A percentile compares a stretch with the other conserved stretches of the same genome.
Evolutionary conservation across 257 asterid species (phyloP).

Genomic region (Plantago ovata): DNA sequence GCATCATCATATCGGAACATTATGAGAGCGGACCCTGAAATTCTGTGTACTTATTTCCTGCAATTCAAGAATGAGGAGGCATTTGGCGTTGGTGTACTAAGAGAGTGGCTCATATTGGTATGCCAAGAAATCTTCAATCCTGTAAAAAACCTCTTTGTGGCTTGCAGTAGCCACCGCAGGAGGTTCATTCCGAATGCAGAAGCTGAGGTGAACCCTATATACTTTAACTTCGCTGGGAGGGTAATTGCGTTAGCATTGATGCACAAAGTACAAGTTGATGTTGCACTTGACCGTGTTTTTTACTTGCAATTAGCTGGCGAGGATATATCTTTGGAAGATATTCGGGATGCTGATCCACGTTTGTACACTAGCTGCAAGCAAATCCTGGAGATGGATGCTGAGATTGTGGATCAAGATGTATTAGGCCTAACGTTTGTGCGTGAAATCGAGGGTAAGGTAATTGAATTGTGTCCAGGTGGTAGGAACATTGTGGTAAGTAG

Average conservation of each 20-base stretch:
- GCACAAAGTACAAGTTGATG: slow-evolving; percentile 83
- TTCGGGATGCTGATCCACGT: slow-evolving; percentile 76
- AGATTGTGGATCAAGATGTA: slow-evolving; percentile 68
- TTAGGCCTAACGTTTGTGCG: slow-evolving; percentile 73
- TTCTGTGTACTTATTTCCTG: slow-evolving; percentile 71
- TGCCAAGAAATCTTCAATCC: slow-evolving; percentile 87
- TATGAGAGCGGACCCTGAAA: slow-evolving; percentile 45
- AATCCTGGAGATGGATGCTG: slow-evolving; percentile 84
- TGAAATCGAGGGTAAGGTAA: slow-evolving; percentile 66
- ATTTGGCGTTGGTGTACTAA: slow-evolving; percentile 84
- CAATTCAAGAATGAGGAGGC: slow-evolving; percentile 86
- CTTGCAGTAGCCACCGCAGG: slow-evolving; percentile 83
- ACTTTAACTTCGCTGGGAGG: slow-evolving; percentile 77
- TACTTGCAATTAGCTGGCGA: slow-evolving; percentile 65
- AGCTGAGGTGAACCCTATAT: slow-evolving; percentile 71
- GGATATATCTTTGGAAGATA: slow-evolving; percentile 62
- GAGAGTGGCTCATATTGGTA: slow-evolving; percentile 92
- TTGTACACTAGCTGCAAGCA: slow-evolving; percentile 86
- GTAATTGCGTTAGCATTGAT: slow-evolving; percentile 84
- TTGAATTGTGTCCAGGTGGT: slow-evolving; percentile 74
- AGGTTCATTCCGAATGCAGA: slow-evolving; percentile 94
- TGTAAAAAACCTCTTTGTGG: slow-evolving; percentile 76
- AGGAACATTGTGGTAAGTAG: slow-evolving; percentile 57
- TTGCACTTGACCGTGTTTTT: slow-evolving; percentile 81
- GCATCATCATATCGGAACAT: slow-evolving; percentile 74